phyloP scores from a whole-genome alignment of 2,329 filamentous ascomycete genomes.

The Teratosphaeria zuluensis region DNA sequence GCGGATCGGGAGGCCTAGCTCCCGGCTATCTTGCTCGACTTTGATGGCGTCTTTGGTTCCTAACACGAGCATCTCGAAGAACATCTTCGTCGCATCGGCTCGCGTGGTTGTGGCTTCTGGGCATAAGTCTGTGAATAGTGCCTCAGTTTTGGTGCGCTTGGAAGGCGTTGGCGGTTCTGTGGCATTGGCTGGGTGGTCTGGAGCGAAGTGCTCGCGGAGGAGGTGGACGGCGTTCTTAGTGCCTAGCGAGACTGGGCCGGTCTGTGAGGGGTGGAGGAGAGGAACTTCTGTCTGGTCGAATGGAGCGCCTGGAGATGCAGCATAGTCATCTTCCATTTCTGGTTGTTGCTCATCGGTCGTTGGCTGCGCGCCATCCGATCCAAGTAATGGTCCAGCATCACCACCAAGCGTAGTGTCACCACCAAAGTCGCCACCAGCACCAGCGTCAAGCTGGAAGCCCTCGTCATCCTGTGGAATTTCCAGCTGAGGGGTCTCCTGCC shows the following conservation, averaged over 20 bases:
- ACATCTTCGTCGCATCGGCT: conserved; percentile 97
- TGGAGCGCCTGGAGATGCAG: conserved; percentile 28
- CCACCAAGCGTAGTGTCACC: conserved; percentile 13
- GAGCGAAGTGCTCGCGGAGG: conserved; percentile 68
- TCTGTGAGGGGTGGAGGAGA: conserved; percentile 70
- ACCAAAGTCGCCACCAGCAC: conserved; percentile 4
- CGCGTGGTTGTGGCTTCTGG: conserved; percentile 72
- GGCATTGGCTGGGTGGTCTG: conserved; percentile 46
- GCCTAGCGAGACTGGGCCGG: conserved; percentile 75
- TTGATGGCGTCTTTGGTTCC: conserved; percentile 98
- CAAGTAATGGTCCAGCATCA: conserved; percentile 6
- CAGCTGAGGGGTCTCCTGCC: conserved; percentile 15
- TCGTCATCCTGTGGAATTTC: conserved; percentile 24
- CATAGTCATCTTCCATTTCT: conserved; percentile 8
- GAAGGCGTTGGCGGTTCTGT: conserved; percentile 57
- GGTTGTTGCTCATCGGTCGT: conserved; percentile 17
- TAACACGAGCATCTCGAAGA: conserved; percentile 91
- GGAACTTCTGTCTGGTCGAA: conserved; percentile 74
- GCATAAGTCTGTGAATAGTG: conserved; percentile 84
- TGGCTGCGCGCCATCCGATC: conserved; percentile 15
- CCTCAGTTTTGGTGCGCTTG: conserved; percentile 64
- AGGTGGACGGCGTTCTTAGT: conserved; percentile 96
- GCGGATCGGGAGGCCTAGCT: conserved; percentile 68
- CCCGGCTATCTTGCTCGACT: conserved; percentile 67
- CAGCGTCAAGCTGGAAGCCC: conserved; percentile 1